Conservation (phyloP, 1,284 basidiomycete genomes). For the Anthracocystis panici-leucophaei region DNA sequence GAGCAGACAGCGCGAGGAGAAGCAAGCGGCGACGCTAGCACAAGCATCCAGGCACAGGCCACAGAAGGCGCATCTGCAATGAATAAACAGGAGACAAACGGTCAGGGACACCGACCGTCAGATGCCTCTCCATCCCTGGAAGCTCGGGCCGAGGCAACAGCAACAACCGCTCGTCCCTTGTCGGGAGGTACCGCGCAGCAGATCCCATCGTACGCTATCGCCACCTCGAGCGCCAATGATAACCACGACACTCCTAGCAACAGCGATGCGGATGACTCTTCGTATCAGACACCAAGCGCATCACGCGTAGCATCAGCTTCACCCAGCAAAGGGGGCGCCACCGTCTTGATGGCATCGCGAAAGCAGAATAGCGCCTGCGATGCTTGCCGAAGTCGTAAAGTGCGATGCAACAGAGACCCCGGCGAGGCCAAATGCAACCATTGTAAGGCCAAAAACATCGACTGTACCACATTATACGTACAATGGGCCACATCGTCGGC, state of each 20-base stretch:
- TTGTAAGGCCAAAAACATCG: conserved; percentile 60
- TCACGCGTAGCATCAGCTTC: conserved; percentile 20
- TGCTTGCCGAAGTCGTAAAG: conserved; percentile 61
- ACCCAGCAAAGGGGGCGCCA: conserved; percentile 26
- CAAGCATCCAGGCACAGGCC: background rate
- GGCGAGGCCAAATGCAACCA: conserved; percentile 58
- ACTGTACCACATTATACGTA: conserved; percentile 61
- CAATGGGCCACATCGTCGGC: conserved; percentile 56
- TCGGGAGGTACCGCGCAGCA: conserved; percentile 16
- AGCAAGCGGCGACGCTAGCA: conserved; percentile 2
- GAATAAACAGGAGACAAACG: background rate
- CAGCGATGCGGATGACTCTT: conserved; percentile 20
- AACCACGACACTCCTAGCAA: conserved; percentile 13
- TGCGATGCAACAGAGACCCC: conserved; percentile 52
- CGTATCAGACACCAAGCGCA: conserved; percentile 16
- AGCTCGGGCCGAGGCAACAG: background rate
- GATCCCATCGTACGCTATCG: conserved; percentile 5
- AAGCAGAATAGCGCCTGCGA: conserved; percentile 65
- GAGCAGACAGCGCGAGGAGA: background rate
- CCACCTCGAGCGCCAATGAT: conserved; percentile 16
- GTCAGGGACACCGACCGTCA: background rate
- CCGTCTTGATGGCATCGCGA: conserved; percentile 48
- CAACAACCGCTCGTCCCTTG: conserved; percentile 4
- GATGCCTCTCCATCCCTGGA: conserved; percentile 8
- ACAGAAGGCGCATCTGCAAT: background rate